Evolutionary conservation across 768 basidiomycete genomes (phyloP), one percentile per base, ranked within the genome.

Genomic region (Agrocybe chaxingu): DNA sequence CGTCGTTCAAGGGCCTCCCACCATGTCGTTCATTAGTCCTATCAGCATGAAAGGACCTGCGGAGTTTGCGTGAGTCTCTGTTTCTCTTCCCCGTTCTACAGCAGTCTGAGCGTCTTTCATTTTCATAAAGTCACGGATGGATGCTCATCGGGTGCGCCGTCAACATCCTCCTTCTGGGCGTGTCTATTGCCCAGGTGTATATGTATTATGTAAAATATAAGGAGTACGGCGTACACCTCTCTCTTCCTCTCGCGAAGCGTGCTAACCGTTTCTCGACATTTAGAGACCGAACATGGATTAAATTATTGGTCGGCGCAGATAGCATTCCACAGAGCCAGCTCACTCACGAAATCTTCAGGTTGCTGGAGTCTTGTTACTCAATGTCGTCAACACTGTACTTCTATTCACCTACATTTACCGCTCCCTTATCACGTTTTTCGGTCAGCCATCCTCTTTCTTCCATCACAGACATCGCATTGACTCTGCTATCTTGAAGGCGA

Each of bases 251-350:
- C 31, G 3, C n/a, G 29, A 44, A n/a, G 8, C 3, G 8, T 45
- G 37, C 13, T 24, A 10, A 37, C 45, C 18, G 33, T 16, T 36
- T 24, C 24, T 24, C 24, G 24, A 24, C 34, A 1, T 36, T 1
- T 46, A 80, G 77, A 8, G 79, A 81, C 53, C 67, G 60, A 29
- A 37, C 50, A 11, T 76, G 75, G 71, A 72, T 81, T 59, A 78
- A 76, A 51, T 31, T 61, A 0, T 71, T 79, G 46, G 79, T 80
- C 41, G 41, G 72, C 24, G 5, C 2, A 1, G 40, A 37, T 45
- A 11, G 19, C 30, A 33, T 18, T 16, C 36, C 34, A 9, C 19
- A 11, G 8, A 12, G 16, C 4, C 24, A 24, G 3, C 24, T 5
- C 5, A 24, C 13, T 33, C 9, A 36, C 11, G 32, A 30, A 4